Conservation (phyloP, 441 rosid genomes). For the Gossypium gossypioides region DNA sequence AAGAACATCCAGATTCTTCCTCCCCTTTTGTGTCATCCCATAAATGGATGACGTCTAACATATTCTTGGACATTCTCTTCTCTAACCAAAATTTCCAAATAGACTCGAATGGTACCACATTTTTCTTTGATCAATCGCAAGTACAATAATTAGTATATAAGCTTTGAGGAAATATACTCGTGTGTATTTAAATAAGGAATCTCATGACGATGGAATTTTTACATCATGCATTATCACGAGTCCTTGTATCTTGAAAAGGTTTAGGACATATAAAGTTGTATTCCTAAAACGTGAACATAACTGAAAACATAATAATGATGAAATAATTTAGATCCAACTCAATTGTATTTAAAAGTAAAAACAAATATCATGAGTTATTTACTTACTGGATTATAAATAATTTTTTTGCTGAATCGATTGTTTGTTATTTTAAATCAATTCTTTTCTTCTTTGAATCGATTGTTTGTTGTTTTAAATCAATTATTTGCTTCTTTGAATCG, state of each 20-base stretch:
- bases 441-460: no score
- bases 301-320: no score
- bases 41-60: neutral
- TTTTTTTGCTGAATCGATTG: neutral
- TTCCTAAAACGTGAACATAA: no score
- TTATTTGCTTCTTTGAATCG: no score
- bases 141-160: neutral
- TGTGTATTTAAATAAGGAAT: neutral
- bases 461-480: no score
- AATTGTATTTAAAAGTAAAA: no score
- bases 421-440: no score
- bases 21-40: neutral
- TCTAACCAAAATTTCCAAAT: neutral
- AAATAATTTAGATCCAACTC: no score
- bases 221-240: neutral
- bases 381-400: no score
- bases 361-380: no score
- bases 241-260: neutral
- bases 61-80: neutral
- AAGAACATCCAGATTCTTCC: no score
- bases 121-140: neutral
- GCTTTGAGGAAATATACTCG: neutral
- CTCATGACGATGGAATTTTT: neutral
- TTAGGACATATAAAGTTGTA: neutral
- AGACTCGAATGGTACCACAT: neutral